A percentile compares a stretch with the other conserved stretches of the same genome.
Conservation (phyloP, 352 stramenopile genomes). For the Pythium sp. region DNA sequence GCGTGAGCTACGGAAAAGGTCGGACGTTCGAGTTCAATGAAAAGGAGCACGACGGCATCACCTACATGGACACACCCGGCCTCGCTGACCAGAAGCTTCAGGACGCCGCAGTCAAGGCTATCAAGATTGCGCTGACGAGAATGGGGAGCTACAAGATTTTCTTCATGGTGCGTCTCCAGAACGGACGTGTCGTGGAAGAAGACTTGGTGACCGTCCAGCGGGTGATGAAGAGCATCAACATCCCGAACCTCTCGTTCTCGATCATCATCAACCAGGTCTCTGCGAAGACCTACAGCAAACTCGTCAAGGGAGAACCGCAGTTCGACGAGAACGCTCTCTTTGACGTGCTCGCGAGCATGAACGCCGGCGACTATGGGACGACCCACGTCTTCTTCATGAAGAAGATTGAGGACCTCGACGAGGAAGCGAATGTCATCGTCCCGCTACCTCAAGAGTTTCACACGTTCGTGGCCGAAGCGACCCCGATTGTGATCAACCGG, state of each 20-base stretch:
- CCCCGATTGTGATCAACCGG: too few relatives aligned
- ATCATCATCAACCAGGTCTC: not conserved
- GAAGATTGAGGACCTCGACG: not conserved
- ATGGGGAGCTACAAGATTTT: not conserved
- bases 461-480: not conserved
- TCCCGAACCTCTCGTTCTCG: not conserved
- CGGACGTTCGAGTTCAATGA: too few relatives aligned
- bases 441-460: not conserved
- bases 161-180: not conserved
- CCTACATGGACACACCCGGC: too few relatives aligned
- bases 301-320: not conserved
- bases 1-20: too few relatives aligned
- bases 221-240: not conserved
- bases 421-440: not conserved
- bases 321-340: not conserved
- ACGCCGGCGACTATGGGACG: not conserved
- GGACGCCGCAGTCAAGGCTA: not conserved
- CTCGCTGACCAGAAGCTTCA: not conserved
- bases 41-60: too few relatives aligned
- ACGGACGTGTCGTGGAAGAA: not conserved
- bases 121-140: not conserved
- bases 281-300: not conserved
- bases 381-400: not conserved
- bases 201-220: not conserved
- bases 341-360: not conserved